A percentile compares a stretch with the other conserved stretches of the same genome.
These are phyloP conservation scores for Erysimum pusillum DNA, from an alignment of 441 rosid genomes.

Conservation along the genomic window DNA sequence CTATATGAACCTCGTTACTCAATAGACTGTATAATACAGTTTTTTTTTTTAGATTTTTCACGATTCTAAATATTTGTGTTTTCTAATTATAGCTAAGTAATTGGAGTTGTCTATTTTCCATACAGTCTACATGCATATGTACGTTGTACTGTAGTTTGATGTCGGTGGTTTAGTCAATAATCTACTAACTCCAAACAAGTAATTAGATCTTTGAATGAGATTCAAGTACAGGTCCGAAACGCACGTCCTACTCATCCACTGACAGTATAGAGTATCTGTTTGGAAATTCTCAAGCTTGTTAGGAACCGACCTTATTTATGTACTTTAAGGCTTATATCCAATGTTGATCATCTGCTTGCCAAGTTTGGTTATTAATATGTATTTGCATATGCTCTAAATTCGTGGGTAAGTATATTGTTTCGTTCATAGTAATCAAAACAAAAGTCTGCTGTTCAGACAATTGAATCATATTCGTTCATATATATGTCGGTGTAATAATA, in stretches of 20 bases:
- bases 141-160: background rate
- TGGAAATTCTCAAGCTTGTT: background rate
- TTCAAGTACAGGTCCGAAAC: background rate
- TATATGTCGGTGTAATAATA: too few relatives aligned
- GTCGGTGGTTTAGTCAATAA: background rate
- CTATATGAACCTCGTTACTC: background rate
- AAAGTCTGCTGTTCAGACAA: background rate
- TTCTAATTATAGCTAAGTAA: background rate
- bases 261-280: background rate
- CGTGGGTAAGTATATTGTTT: background rate
- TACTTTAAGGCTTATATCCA: too few relatives aligned
- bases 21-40: background rate
- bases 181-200: background rate
- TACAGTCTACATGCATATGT: background rate
- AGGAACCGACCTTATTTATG: background rate
- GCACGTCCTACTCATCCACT: background rate
- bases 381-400: too few relatives aligned
- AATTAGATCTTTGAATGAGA: conserved; percentile 3
- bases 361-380: too few relatives aligned
- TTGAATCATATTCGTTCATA: background rate
- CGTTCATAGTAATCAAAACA: background rate
- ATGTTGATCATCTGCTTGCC: background rate
- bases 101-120: background rate
- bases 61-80: background rate
- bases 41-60: background rate